Evolutionary conservation across 495 filamentous ascomycete genomes (phyloP), one percentile per base, ranked within the genome.

Genomic region (Trichoderma virens): DNA sequence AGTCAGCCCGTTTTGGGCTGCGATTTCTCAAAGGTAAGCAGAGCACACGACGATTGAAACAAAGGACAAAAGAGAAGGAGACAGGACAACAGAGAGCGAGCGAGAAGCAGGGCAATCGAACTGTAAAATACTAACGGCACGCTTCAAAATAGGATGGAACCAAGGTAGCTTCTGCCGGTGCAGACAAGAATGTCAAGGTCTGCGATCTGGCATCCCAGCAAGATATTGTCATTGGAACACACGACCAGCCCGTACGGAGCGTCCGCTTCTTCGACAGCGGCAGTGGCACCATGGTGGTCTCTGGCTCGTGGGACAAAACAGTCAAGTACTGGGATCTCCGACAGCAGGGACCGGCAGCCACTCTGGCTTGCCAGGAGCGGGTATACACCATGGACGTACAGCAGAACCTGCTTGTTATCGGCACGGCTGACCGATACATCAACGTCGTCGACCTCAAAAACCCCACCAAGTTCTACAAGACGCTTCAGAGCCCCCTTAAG

Each of bases 311-410:
- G 93, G 93, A 98, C 78, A 95, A 94, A 79, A 94, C 87, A 1
- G 78, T 98, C 74, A 96, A 94, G 73, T 96, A 93, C 78, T 98
- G 93, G 93, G 93, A 98, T 73, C 74, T 96, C 60, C 87, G 92
- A 20, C 80, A 83, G 66, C 74, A 78, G 39, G 56, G 56, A 23
- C 83, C 90, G 5, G 85, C 87, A 32, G 90, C 81, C 1, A 74
- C 78, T 8, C 64, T 97, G 25, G 75, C 80, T 7, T 88, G 87
- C 69, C 87, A 90, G 69, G 92, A 98, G 67, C 85, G 93, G 38
- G 83, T 97, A 32, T 97, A 97, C 79, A 85, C 88, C 28, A 89
- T 97, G 84, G 93, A 97, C 74, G 86, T 91, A 38, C 85, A 88
- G 69, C 83, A 90, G 66, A 84, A 90, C 65, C 78, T 97, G 35